Evolutionary conservation across 306 rosid species (phyloP), one percentile per base, ranked within the genome.

Genomic region (Dalbergia oliveri): DNA sequence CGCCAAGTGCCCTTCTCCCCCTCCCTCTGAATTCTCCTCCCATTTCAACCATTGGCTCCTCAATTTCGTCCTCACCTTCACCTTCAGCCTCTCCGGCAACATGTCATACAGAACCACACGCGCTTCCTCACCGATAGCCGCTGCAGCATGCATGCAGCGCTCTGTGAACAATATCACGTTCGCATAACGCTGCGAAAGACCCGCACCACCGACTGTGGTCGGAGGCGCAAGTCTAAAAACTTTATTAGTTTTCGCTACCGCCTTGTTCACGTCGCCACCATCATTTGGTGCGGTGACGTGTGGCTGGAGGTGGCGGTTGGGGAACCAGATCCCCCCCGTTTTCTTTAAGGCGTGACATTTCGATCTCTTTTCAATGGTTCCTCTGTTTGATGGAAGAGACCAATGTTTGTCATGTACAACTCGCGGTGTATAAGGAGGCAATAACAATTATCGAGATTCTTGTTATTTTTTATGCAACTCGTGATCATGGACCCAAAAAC

Each of bases 141-240:
- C 66, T 44, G 90, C 83, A 8, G 82, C 69, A 79, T 84, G 79
- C 14, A 92, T 73, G 37, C 88, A 90, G 61, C 87, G 77, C 39
- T 90, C 97, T 5, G 72, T 86, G 0, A 78, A 70, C n/a, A 86
- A 8, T 31, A 93, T 82, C 78, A 90, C 81, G 43, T 79, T 90
- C 6, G 97, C 95, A 77, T 93, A 93, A 5, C 91, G 84, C 2
- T 65, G 6, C 2, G 95, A 82, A 3, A 93, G 84, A 9, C 95
- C 95, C 0, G 88, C 76, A 3, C 91, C 97, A 0, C 97, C 97
- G 3, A 90, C 90, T 1, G 97, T 89, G 0, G 84, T 31, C 1
- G 43, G 16, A 0, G 90, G 75, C 0, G 93, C 91, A 31, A 88
- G 59, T 15, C 69, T 16, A 39, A 63, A 58, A 1, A 89, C 90